A percentile compares a stretch with the other conserved stretches of the same genome.
These are phyloP conservation scores for Thielaviopsis ethacetica DNA, from an alignment of 2,329 filamentous ascomycete genomes.

Conservation along the genomic window DNA sequence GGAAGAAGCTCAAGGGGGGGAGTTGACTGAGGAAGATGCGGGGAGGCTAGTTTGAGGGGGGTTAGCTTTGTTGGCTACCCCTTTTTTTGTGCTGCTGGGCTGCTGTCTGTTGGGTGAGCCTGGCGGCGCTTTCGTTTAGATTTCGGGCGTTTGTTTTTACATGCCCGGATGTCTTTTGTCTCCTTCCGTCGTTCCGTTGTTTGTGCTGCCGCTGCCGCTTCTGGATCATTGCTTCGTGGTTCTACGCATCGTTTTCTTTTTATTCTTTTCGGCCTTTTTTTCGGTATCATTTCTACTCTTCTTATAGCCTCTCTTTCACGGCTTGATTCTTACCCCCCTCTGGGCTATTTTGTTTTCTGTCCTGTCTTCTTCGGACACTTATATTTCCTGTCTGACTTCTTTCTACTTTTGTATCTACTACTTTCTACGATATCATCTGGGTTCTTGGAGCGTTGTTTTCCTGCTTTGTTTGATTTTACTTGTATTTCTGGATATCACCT, in stretches of 20 bases:
- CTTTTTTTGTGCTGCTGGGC: not conserved
- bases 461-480: not conserved
- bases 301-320: not conserved
- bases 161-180: not conserved
- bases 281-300: not conserved
- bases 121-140: not conserved
- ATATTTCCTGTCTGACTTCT: not conserved
- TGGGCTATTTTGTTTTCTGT: not conserved
- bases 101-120: not conserved
- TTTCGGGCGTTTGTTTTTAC: not conserved
- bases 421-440: constrained; percentile 2
- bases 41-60: not conserved
- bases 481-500: not conserved
- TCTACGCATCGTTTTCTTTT: constrained; percentile 1
- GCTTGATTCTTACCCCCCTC: too few species aligned
- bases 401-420: not conserved
- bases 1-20: constrained; percentile 36
- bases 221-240: not conserved
- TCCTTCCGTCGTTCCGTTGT: too few species aligned
- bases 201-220: not conserved
- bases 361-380: not conserved
- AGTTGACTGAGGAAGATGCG: constrained; percentile 5
- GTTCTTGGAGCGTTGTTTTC: not conserved
- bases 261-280: not conserved
- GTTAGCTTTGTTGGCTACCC: not conserved